Evolutionary conservation across 208 protist genomes (phyloP).

Genomic region (Acanthamoeba lugdunensis): DNA sequence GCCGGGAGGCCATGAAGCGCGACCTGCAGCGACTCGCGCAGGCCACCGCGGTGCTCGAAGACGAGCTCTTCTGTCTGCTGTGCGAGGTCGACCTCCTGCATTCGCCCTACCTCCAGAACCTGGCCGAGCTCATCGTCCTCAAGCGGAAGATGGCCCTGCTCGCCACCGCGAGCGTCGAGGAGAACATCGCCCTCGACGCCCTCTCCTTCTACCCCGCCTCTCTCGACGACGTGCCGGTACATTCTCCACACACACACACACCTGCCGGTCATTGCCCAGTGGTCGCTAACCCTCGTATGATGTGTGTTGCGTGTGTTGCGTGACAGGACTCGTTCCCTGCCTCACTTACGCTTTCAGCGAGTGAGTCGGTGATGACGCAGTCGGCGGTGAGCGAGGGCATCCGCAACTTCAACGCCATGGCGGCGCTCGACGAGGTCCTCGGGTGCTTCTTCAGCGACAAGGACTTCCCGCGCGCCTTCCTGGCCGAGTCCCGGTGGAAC

Average conservation of each 20-base stretch:
- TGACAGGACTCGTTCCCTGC: constrained; percentile 18
- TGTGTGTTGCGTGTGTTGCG: background rate
- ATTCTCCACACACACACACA: no score
- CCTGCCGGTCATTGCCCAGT: background rate
- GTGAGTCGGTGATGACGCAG: constrained; percentile 9
- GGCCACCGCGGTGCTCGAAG: background rate
- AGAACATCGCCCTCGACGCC: background rate
- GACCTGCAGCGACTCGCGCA: background rate
- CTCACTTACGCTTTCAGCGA: background rate
- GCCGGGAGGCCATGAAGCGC: background rate
- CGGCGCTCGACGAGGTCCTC: constrained; percentile 16
- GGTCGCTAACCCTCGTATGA: background rate
- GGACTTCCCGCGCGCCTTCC: constrained; percentile 39
- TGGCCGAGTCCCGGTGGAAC: background rate
- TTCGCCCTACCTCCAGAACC: constrained; percentile 40
- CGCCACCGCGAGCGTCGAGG: background rate
- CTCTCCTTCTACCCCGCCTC: constrained; percentile 4
- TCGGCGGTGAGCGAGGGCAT: constrained; percentile 41
- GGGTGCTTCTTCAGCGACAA: constrained; percentile 55
- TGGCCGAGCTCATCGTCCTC: constrained; percentile 14
- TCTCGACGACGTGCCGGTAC: background rate
- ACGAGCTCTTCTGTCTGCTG: constrained; percentile 19
- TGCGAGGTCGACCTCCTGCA: constrained; percentile 23
- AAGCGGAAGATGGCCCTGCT: constrained; percentile 15
- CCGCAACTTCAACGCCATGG: constrained; percentile 44